phyloP scores from a whole-genome alignment of 805 yeast genomes.

The Cyberlindnera sargentensis region DNA sequence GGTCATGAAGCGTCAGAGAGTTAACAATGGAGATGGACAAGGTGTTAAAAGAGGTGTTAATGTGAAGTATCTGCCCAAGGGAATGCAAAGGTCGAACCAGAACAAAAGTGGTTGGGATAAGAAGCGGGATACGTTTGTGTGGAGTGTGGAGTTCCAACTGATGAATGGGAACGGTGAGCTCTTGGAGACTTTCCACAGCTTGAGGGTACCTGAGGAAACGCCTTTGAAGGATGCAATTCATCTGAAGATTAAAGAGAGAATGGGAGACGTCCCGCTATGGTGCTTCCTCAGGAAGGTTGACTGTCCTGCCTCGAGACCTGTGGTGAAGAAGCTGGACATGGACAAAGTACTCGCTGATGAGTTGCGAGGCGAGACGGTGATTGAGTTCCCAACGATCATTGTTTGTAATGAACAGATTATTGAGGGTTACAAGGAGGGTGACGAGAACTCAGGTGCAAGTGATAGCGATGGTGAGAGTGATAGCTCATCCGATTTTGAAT shows the following conservation, averaged over 20 bases:
- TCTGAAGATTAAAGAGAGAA: conserved; percentile 14
- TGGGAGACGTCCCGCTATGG: conserved; percentile 6
- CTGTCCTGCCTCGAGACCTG: conserved; percentile 26
- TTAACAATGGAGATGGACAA: conserved; percentile 7
- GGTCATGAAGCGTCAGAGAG: conserved; percentile 29
- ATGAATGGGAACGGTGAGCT: conserved; percentile 26
- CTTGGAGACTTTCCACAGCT: conserved; percentile 29
- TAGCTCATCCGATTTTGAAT: conserved; percentile 9
- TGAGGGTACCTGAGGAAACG: conserved; percentile 29
- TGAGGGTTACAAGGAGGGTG: conserved; percentile 21
- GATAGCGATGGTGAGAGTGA: conserved; percentile 2
- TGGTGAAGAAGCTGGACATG: conserved; percentile 32
- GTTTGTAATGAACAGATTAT: conserved; percentile 30
- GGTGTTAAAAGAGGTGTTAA: conserved; percentile 52
- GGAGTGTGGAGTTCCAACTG: conserved; percentile 77
- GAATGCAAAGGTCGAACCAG: conserved; percentile 59
- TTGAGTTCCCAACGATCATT: conserved; percentile 73
- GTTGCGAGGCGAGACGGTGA: conserved; percentile 50
- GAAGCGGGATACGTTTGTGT: conserved; percentile 49
- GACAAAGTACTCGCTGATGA: conserved; percentile 37
- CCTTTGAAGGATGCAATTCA: conserved; percentile 26
- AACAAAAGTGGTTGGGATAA: conserved; percentile 72
- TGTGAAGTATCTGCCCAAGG: conserved; percentile 56
- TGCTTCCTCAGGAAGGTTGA: conserved; percentile 27
- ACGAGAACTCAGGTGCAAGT: conserved; percentile 9